Evolutionary conservation across 2,329 filamentous ascomycete genomes (phyloP), one percentile per base, ranked within the genome.

Genomic region (Clarireedia paspali): DNA sequence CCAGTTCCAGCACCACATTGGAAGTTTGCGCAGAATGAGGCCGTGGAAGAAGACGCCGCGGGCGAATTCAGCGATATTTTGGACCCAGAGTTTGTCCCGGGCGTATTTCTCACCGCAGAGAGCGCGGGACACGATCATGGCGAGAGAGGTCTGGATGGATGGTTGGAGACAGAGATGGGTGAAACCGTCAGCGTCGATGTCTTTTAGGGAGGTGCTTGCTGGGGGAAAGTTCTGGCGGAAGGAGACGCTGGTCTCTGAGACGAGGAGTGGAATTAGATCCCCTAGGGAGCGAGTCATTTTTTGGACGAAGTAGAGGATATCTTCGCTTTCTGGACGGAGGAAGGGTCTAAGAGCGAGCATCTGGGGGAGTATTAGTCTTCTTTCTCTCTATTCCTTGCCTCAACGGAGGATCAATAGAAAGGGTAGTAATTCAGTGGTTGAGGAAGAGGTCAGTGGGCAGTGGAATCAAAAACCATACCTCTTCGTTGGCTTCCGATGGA

Each of bases 401-500:
- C 7, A 30, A 30, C 7, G 10, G 9, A 10, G 27, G 4, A 30
- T 4, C 9, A 10, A 7, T 10, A 10, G 27, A 30, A 9, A 30
- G 2, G 27, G 3, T 30, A 9, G 27, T 30, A 10, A 10, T 30
- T 30, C 27, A 9, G 27, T 30, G 9, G 27, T 30, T 30, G 27
- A 30, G 9, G 27, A 10, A 10, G 27, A 30, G 27, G 7, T 9
- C 27, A 30, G 7, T 30, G 27, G 27, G 6, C 2, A 53, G 27
- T 34, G 14, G 17, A 6, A 40, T 40, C 38, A 17, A 40, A 23
- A 23, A 26, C 23, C 50, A 47, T 38, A 53, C 50, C 34, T 53
- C 50, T 47, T 53, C 50, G 24, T 47, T 53, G 20, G 50, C 50
- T 42, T 53, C 50, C 44, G 24, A 46, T 17, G 50, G 42, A 47